Evolutionary conservation across 2,329 filamentous ascomycete species (phyloP).

Genomic region (Ilyonectria robusta): DNA sequence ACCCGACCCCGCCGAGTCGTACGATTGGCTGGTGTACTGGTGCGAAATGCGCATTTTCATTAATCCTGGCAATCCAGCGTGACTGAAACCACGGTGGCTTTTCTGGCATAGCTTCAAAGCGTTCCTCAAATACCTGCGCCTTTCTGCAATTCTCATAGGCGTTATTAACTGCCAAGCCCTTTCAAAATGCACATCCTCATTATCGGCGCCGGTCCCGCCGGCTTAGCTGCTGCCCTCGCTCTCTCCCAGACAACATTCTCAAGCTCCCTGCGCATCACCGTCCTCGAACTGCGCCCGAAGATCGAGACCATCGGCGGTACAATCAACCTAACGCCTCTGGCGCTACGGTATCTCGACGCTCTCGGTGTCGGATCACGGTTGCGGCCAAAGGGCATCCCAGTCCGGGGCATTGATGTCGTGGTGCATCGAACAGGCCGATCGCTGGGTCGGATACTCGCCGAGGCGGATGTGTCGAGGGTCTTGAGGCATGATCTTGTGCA

Average conservation of each 20-base stretch:
- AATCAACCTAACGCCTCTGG: constrained; percentile 63
- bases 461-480: constrained; percentile 46
- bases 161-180: too few species aligned
- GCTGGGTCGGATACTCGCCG: constrained; percentile 45
- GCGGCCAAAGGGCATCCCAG: constrained; percentile 33
- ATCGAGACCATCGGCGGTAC: constrained; percentile 62
- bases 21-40: too few species aligned
- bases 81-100: too few species aligned
- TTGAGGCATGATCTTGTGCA: constrained; percentile 46
- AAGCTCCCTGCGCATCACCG: constrained; percentile 51
- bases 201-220: constrained; percentile 66
- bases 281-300: constrained; percentile 63
- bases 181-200: constrained; percentile 52
- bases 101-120: too few species aligned
- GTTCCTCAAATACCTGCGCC: too few species aligned
- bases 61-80: too few species aligned
- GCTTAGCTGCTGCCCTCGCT: constrained; percentile 64
- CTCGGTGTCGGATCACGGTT: constrained; percentile 53
- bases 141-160: too few species aligned
- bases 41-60: too few species aligned
- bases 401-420: constrained; percentile 47
- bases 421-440: constrained; percentile 45
- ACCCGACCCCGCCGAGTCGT: too few species aligned
- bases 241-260: constrained; percentile 58
- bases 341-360: constrained; percentile 59